Conservation (phyloP, 2,329 filamentous ascomycete species). For the Orbilia ellipsospora region DNA sequence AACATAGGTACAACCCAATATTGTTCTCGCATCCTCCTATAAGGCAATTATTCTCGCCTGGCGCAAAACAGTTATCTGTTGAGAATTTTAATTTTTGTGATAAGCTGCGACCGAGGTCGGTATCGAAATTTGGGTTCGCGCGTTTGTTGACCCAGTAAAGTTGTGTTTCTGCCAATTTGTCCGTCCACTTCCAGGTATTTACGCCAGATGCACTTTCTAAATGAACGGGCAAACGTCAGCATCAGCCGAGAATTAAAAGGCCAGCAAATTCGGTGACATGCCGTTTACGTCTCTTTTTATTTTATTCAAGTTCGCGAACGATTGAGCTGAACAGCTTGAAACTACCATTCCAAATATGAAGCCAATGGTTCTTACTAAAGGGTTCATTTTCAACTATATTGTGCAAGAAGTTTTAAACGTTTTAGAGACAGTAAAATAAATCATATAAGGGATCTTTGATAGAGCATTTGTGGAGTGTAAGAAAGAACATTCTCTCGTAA, state of each 20-base stretch:
- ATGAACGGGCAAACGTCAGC: too few species aligned
- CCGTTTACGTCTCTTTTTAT: not conserved
- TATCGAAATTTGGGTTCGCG: conserved; percentile 5
- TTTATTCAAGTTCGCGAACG: not conserved
- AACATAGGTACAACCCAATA: conserved; percentile 33
- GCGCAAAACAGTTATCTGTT: not conserved
- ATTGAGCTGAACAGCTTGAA: not conserved
- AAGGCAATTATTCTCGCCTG: conserved; percentile 12
- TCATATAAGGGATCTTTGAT: too few species aligned
- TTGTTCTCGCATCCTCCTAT: conserved; percentile 11
- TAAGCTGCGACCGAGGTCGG: not conserved
- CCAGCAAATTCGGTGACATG: not conserved
- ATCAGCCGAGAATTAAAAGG: not conserved
- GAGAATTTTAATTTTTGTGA: not conserved
- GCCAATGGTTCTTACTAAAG: not conserved
- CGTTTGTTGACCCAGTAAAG: conserved; percentile 24
- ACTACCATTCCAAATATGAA: not conserved
- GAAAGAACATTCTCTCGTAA: too few species aligned
- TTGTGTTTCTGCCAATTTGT: conserved; percentile 6
- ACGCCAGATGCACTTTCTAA: not conserved
- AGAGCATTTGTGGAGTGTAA: too few species aligned
- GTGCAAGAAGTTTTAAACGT: too few species aligned
- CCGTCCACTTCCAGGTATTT: not conserved
- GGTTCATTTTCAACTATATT: not conserved
- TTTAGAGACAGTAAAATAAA: too few species aligned